These are phyloP conservation scores for Macadamia tetraphylla DNA, from an alignment of 164 flowering plant species.

Conservation along the genomic window DNA sequence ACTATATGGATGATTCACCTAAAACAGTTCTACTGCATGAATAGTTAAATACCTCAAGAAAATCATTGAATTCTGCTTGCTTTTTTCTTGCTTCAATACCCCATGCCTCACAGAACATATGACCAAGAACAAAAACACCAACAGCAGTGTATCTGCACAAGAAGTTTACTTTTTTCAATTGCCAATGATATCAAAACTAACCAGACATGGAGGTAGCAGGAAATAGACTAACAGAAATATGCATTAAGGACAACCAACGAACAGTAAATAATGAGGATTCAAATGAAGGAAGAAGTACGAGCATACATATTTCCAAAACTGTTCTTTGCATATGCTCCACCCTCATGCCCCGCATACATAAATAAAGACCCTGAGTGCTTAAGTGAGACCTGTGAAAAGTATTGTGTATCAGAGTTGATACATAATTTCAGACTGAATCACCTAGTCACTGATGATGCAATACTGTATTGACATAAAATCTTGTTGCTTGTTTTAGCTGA, in stretches of 20 bases:
- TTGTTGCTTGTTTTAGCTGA: too few species aligned
- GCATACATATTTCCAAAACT: slow-evolving; percentile 89
- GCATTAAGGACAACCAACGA: not conserved
- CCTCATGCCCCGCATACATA: slow-evolving; percentile 94
- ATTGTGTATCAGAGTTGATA: not conserved
- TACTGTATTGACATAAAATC: not conserved
- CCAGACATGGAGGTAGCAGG: not conserved
- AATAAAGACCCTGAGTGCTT: slow-evolving; percentile 97
- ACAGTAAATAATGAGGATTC: not conserved
- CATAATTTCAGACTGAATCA: not conserved
- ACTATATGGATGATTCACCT: too few species aligned
- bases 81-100: slow-evolving; percentile 64
- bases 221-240: not conserved
- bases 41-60: slow-evolving; percentile 60
- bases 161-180: slow-evolving; percentile 3
- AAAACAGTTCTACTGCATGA: not conserved
- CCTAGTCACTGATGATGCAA: not conserved
- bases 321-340: slow-evolving; percentile 98
- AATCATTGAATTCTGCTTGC: slow-evolving; percentile 77
- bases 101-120: slow-evolving; percentile 86
- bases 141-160: slow-evolving; percentile 91
- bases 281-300: not conserved
- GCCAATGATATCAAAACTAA: not conserved
- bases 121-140: slow-evolving; percentile 94
- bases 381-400: slow-evolving; percentile 66